These are phyloP conservation scores for Albophoma yamanashiensis DNA, from an alignment of 2,329 filamentous ascomycete species.

Conservation along the genomic window DNA sequence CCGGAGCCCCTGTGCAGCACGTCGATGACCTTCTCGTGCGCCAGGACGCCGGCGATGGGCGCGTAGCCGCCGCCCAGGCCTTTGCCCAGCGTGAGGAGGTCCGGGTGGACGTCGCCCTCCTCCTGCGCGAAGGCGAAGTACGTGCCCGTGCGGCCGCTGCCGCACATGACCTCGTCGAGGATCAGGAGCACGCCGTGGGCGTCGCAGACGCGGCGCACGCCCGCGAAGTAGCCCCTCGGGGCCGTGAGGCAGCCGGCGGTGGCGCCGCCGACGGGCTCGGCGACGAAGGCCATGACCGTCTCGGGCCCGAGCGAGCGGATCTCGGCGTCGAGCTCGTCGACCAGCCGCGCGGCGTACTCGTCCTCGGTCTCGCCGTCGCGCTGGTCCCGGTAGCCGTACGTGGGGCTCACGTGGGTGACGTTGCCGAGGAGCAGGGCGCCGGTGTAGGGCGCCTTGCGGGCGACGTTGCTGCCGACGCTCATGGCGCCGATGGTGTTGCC, in stretches of 20 bases:
- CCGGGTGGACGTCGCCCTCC: slow-evolving; percentile 41
- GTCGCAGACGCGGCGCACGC: slow-evolving; percentile 57
- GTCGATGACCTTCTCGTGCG: slow-evolving; percentile 39
- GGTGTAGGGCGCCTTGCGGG: slow-evolving; percentile 50
- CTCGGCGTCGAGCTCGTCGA: slow-evolving; percentile 54
- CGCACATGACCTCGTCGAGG: slow-evolving; percentile 69
- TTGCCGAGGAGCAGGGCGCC: slow-evolving; percentile 21
- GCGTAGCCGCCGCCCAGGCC: slow-evolving; percentile 54
- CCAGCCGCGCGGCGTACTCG: slow-evolving; percentile 50
- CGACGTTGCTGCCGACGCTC: slow-evolving; percentile 50
- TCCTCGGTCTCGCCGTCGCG: slow-evolving; percentile 38
- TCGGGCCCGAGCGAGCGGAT: slow-evolving; percentile 53
- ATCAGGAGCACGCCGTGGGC: slow-evolving; percentile 65
- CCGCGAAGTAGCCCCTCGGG: slow-evolving; percentile 56
- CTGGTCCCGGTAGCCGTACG: slow-evolving; percentile 53
- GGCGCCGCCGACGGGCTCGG: slow-evolving; percentile 64
- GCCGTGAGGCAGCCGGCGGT: slow-evolving; percentile 55
- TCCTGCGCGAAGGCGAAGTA: slow-evolving; percentile 54
- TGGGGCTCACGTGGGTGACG: slow-evolving; percentile 53
- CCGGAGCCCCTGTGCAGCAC: slow-evolving; percentile 24
- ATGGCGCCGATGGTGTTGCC: slow-evolving; percentile 51
- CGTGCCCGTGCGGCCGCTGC: slow-evolving; percentile 47
- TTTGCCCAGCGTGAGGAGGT: slow-evolving; percentile 58
- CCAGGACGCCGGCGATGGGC: slow-evolving; percentile 49
- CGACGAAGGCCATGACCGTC: slow-evolving; percentile 60